Conservation (phyloP, 129 eudicot genomes). For the Lactuca saligna region DNA sequence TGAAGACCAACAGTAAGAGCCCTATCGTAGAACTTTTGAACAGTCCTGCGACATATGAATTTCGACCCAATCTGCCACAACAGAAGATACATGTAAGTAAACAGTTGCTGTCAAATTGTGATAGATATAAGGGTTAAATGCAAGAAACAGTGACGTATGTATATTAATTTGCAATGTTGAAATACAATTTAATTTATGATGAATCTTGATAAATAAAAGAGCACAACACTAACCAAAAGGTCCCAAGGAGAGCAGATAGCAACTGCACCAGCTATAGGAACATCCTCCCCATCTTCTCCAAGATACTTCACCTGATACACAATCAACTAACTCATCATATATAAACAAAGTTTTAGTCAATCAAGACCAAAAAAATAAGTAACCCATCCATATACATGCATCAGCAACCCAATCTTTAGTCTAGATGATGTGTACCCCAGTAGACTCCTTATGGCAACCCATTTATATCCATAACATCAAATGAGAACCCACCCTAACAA, state of each 20-base stretch:
- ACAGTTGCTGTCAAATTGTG: background rate
- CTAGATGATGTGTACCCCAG: too few species aligned
- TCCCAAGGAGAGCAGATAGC: conserved; percentile 97
- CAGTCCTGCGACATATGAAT: conserved; percentile 74
- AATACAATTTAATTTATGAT: background rate
- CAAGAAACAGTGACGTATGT: too few species aligned
- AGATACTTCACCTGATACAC: conserved; percentile 78
- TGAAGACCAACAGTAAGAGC: conserved; percentile 87
- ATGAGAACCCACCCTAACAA: too few species aligned
- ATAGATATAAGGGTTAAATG: background rate
- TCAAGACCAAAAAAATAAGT: background rate
- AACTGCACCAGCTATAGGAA: conserved; percentile 87
- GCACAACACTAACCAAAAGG: conserved; percentile 66
- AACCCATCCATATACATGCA: background rate
- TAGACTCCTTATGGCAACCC: too few species aligned
- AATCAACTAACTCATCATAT: too few species aligned
- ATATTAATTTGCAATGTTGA: background rate
- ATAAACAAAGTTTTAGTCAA: background rate
- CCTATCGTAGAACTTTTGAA: conserved; percentile 78
- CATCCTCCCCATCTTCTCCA: conserved; percentile 90
- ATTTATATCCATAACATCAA: too few species aligned
- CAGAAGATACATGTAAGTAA: background rate
- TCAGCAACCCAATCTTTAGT: too few species aligned
- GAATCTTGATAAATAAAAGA: background rate
- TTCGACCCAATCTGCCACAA: conserved; percentile 74